Evolutionary conservation across 257 asterid genomes (phyloP).

Genomic region (Gentiana dahurica): DNA sequence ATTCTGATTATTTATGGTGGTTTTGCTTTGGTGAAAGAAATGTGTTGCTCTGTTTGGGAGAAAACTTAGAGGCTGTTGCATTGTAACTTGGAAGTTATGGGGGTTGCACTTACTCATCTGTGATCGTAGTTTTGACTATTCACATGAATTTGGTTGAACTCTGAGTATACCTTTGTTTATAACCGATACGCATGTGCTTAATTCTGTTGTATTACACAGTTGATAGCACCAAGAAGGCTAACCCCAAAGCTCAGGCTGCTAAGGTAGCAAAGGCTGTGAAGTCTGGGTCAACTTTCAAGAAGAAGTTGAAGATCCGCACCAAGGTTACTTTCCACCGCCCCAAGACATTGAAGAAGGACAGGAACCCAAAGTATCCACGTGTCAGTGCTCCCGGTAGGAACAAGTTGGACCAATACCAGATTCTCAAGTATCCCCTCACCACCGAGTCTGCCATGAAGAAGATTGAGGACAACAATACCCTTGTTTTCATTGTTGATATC

Average conservation of each 20-base stretch:
- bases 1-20: no score
- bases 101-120: no score
- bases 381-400: constrained; percentile 28
- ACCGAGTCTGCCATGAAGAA: constrained; percentile 35
- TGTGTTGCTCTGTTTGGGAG: no score
- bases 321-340: constrained; percentile 31
- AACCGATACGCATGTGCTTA: background rate
- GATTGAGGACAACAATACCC: constrained; percentile 30
- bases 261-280: constrained; percentile 31
- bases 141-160: no score
- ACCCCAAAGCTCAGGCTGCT: constrained; percentile 25
- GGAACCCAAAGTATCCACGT: constrained; percentile 27
- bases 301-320: constrained; percentile 30
- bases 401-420: constrained; percentile 28
- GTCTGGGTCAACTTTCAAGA: constrained; percentile 24
- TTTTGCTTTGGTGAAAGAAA: no score
- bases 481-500: constrained; percentile 30
- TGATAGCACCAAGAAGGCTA: constrained; percentile 17
- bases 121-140: no score
- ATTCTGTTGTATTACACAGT: constrained; percentile 5
- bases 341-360: constrained; percentile 26
- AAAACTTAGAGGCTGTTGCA: no score
- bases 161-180: no score
- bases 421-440: constrained; percentile 27
- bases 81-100: no score